These are phyloP conservation scores for Backusella australiensis DNA, from an alignment of 192 early-diverging fungal species.

Conservation along the genomic window DNA sequence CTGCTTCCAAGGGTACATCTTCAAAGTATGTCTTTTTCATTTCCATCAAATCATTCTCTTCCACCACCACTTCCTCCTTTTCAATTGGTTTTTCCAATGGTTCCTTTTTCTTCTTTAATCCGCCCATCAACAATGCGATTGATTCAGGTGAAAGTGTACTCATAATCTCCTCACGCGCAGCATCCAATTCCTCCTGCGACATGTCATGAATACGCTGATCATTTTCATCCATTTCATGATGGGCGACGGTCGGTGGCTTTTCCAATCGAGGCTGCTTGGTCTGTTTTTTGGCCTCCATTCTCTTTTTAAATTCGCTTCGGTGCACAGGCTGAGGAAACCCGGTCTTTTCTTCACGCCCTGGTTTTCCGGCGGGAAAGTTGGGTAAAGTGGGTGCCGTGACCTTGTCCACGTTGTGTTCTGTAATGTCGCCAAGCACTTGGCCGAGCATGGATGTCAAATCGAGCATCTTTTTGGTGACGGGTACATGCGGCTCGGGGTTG, in stretches of 20 bases:
- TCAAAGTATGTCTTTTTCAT: conserved; percentile 56
- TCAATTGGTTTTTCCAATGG: background rate
- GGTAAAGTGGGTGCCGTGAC: conserved; percentile 5
- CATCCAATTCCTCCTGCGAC: conserved; percentile 68
- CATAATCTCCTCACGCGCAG: conserved; percentile 66
- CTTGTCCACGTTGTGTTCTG: conserved; percentile 17
- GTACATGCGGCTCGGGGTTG: conserved; percentile 18
- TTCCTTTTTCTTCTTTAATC: conserved; percentile 19
- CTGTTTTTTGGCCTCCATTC: conserved; percentile 15
- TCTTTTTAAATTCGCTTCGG: conserved; percentile 33
- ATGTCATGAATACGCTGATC: conserved; percentile 52
- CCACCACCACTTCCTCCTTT: conserved; percentile 27
- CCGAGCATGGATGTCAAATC: conserved; percentile 36
- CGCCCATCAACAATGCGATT: conserved; percentile 58
- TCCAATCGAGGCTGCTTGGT: conserved; percentile 10
- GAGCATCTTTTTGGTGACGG: conserved; percentile 32
- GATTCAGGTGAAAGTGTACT: conserved; percentile 59
- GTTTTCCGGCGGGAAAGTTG: background rate
- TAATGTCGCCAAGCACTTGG: conserved; percentile 24
- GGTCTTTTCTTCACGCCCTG: conserved; percentile 1
- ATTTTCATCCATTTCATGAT: conserved; percentile 32
- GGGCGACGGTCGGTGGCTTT: background rate
- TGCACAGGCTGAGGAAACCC: conserved; percentile 42
- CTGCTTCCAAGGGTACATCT: conserved; percentile 50
- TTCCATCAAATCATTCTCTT: conserved; percentile 39